These are phyloP conservation scores for Termitomyces sp. DNA, from an alignment of 768 basidiomycete species.

Conservation along the genomic window DNA sequence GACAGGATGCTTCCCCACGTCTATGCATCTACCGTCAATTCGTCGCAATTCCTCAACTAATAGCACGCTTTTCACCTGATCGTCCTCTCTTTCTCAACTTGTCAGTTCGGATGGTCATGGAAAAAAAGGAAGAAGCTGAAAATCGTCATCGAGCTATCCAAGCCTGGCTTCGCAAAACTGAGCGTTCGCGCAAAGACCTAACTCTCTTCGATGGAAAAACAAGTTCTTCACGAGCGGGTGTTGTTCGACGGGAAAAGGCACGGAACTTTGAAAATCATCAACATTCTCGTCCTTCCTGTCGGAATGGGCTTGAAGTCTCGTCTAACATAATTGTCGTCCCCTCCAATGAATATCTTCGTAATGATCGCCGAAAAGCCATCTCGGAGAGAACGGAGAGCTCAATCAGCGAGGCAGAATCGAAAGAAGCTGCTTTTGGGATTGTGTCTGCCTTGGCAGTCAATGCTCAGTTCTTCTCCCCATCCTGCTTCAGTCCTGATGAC, in stretches of 20 bases:
- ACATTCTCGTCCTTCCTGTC: neutral
- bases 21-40: slow-evolving; percentile 4
- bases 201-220: neutral
- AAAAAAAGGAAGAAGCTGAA: neutral
- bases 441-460: neutral
- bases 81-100: slow-evolving; percentile 8
- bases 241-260: neutral
- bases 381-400: neutral
- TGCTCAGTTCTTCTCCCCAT: neutral
- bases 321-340: neutral
- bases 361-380: neutral
- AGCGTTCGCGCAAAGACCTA: neutral
- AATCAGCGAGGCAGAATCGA: slow-evolving; percentile 1
- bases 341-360: neutral
- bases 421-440: neutral
- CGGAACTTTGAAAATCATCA: neutral
- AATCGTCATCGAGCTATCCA: neutral
- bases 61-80: slow-evolving; percentile 11
- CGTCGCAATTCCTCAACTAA: slow-evolving; percentile 4
- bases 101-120: neutral
- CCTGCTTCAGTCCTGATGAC: neutral
- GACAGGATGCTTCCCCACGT: neutral
- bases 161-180: slow-evolving; percentile 6
- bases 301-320: neutral
- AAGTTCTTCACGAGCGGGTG: neutral